Conservation (phyloP, 306 rosid species). For the Argentina anserina region DNA sequence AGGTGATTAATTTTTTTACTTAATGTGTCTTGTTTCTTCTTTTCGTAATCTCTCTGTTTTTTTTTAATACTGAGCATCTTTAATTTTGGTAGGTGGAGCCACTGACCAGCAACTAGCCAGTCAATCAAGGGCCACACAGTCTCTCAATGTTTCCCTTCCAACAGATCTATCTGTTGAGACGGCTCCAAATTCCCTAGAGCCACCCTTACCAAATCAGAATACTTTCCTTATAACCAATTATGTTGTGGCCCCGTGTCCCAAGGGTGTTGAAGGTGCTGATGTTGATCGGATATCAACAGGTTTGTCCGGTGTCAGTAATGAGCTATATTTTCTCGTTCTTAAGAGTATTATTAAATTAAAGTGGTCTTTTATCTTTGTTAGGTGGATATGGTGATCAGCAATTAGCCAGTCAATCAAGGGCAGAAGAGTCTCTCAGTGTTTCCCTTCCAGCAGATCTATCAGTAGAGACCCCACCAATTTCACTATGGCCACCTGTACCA, state of each 20-base stretch:
- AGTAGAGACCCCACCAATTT: slow-evolving; percentile 82
- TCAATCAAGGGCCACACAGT: slow-evolving; percentile 70
- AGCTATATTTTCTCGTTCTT: not conserved
- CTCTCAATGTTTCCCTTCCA: slow-evolving; percentile 75
- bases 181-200: slow-evolving; percentile 67
- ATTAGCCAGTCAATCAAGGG: slow-evolving; percentile 58
- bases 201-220: slow-evolving; percentile 51
- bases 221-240: slow-evolving; percentile 17
- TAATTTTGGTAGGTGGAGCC: slow-evolving; percentile 47
- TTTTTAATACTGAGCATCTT: not conserved
- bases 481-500: slow-evolving; percentile 76
- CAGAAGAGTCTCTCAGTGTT: slow-evolving; percentile 73
- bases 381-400: slow-evolving; percentile 63
- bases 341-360: not conserved
- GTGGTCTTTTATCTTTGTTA: slow-evolving; percentile 29
- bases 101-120: slow-evolving; percentile 55
- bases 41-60: not conserved
- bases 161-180: slow-evolving; percentile 91
- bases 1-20: slow-evolving; percentile 34
- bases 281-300: slow-evolving; percentile 60
- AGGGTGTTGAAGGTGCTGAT: slow-evolving; percentile 46
- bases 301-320: not conserved
- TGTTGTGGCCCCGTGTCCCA: slow-evolving; percentile 17
- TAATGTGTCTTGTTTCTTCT: not conserved
- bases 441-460: slow-evolving; percentile 94